phyloP scores from a whole-genome alignment of 495 filamentous ascomycete species.

The Penicillium taxi region DNA sequence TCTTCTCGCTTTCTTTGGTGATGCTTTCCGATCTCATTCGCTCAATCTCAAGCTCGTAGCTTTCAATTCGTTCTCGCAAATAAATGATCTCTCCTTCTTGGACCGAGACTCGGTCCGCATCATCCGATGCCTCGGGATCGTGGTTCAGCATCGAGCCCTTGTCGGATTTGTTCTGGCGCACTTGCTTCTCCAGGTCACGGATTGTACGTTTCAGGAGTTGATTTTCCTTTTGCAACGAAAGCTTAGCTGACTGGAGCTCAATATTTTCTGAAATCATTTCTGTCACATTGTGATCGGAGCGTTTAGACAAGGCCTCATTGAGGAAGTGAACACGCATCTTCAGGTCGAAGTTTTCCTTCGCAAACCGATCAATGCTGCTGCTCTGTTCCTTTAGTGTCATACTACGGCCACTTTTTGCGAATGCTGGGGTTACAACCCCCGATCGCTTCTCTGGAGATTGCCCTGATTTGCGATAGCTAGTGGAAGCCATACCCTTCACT shows the following conservation, averaged over 20 bases:
- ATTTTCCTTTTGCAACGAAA: slow-evolving; percentile 81
- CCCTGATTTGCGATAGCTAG: slow-evolving; percentile 54
- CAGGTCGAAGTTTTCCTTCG: slow-evolving; percentile 90
- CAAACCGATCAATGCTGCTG: slow-evolving; percentile 87
- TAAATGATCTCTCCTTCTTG: slow-evolving; percentile 79
- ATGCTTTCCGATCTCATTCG: slow-evolving; percentile 67
- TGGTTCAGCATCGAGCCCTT: slow-evolving; percentile 52
- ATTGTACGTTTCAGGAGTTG: slow-evolving; percentile 68
- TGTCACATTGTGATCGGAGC: slow-evolving; percentile 92
- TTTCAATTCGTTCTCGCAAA: slow-evolving; percentile 73
- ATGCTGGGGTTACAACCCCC: slow-evolving; percentile 43
- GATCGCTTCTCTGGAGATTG: slow-evolving; percentile 48
- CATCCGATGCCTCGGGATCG: slow-evolving; percentile 55
- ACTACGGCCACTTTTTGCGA: slow-evolving; percentile 57
- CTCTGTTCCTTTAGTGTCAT: slow-evolving; percentile 96
- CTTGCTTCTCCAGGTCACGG: slow-evolving; percentile 75
- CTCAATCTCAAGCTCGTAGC: slow-evolving; percentile 75
- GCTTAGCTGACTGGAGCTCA: slow-evolving; percentile 81
- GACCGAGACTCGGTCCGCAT: slow-evolving; percentile 38
- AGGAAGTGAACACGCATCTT: slow-evolving; percentile 97
- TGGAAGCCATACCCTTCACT: slow-evolving; percentile 80
- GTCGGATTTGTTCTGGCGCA: slow-evolving; percentile 56
- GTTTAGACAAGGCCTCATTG: slow-evolving; percentile 83
- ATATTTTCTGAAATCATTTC: slow-evolving; percentile 97
- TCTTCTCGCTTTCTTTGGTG: slow-evolving; percentile 69